phyloP scores from a whole-genome alignment of 176 grass and related monocot genomes.

The Juncus effusus region DNA sequence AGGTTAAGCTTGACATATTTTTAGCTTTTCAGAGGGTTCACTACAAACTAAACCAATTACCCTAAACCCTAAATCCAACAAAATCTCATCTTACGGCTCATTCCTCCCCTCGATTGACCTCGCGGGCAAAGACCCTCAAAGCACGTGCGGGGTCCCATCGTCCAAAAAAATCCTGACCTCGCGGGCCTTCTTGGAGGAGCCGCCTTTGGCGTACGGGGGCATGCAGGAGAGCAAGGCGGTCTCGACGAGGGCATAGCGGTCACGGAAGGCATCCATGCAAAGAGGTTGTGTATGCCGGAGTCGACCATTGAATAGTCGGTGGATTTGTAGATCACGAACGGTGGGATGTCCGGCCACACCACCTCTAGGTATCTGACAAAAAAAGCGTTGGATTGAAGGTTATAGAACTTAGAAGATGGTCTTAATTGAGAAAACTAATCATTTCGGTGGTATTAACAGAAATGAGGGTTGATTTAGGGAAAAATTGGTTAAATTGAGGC shows the following conservation, averaged over 20 bases:
- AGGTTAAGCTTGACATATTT: too few relatives aligned
- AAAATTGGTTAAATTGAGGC: too few relatives aligned
- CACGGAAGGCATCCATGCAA: constrained; percentile 89
- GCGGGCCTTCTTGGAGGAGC: constrained; percentile 96
- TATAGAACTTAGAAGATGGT: too few relatives aligned
- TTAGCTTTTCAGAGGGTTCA: too few relatives aligned
- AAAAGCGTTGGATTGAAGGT: too few relatives aligned
- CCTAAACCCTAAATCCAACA: too few relatives aligned
- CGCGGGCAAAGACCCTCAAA: too few relatives aligned
- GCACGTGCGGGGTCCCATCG: constrained; percentile 86
- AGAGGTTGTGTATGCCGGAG: constrained; percentile 87
- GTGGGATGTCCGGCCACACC: constrained; percentile 95
- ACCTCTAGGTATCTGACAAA: constrained; percentile 84
- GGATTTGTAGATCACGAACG: constrained; percentile 86
- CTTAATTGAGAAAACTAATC: too few relatives aligned
- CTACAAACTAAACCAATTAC: too few relatives aligned
- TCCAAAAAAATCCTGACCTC: constrained; percentile 96
- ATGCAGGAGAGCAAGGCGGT: constrained; percentile 74
- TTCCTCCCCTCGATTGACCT: constrained; percentile 88
- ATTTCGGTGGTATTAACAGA: too few relatives aligned
- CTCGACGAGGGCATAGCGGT: constrained; percentile 93
- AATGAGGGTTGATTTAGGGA: too few relatives aligned
- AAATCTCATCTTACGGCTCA: constrained; percentile 76
- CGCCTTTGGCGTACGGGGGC: constrained; percentile 70
- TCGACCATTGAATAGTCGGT: constrained; percentile 93